Conservation (phyloP, 176 grass and related monocot genomes). For the Poa pratensis region DNA sequence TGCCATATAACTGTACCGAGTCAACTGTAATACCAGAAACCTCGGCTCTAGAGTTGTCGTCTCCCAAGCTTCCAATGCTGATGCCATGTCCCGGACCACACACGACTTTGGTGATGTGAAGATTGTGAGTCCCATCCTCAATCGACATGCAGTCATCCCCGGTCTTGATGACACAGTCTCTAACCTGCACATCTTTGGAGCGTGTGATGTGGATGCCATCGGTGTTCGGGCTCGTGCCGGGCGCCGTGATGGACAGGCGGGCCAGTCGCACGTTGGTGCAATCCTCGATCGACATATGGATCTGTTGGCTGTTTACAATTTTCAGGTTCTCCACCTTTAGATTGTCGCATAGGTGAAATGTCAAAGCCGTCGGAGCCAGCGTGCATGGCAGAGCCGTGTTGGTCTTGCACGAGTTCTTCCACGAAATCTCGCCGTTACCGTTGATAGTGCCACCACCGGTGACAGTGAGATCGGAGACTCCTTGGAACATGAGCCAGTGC, state of each 20-base stretch:
- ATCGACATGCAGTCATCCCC: neutral
- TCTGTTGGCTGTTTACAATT: neutral
- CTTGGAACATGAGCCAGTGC: neutral
- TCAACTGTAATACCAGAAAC: neutral
- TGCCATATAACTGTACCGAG: neutral
- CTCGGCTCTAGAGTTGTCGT: neutral
- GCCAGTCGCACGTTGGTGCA: neutral
- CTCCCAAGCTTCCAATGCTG: constrained; percentile 1
- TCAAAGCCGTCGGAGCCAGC: neutral
- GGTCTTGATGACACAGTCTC: neutral
- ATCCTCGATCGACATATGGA: neutral
- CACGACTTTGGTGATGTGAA: neutral
- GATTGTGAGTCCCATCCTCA: neutral
- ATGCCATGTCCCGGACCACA: neutral
- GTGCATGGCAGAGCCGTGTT: neutral
- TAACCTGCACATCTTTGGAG: neutral
- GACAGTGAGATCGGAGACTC: neutral
- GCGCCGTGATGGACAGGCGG: neutral
- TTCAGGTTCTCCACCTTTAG: neutral
- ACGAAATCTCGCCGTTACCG: neutral
- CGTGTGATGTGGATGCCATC: neutral
- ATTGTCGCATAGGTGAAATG: neutral
- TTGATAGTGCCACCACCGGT: neutral
- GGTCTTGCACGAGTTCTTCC: constrained; percentile 7
- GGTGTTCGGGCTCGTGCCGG: neutral